Evolutionary conservation across 2,329 filamentous ascomycete species (phyloP), one percentile per base, ranked within the genome.

Genomic region (Paecilomyces fulvus): DNA sequence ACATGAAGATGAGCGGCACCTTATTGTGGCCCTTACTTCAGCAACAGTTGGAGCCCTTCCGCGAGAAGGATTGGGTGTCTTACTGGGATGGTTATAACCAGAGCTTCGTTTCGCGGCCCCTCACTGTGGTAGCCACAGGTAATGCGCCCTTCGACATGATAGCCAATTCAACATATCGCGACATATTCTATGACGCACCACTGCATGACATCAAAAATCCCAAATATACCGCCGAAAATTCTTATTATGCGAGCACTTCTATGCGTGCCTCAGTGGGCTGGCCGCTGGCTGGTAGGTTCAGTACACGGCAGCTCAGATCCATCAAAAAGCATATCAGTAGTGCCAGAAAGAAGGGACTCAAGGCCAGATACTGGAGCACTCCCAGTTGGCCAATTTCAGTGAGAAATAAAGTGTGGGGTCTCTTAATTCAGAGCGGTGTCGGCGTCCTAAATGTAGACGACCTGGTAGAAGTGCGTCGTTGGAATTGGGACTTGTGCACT

Each of bases 1-100:
- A 91, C 67, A 73, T 90, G 65, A 90, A 90, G 70, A 84, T 79
- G 1, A 67, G 77, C 25, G 80, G 79, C 1, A 65, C 37, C 20
- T 4, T 17, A 7, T 17, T 43, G 37, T 43, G 37, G 37, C 17
- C 37, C n/a, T 43, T 43, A 17, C n/a, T 43, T 8, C 37, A 43
- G 37, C 3, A 43, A 43, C 37, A 43, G 14, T 17, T 43, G 8
- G 49, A 49, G 12, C 48, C 51, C 8, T 49, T 58, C 25, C 54
- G 54, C 7, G 49, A 53, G n/a, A 43, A 28, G 11, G 56, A 55
- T n/a, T 54, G 30, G 17, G n/a, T 58, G 8, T 53, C 54, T 7
- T 28, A 56, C 30, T 53, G 37, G 9, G 52, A 58, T 25, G 54
- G 46, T 1, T 51, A 28, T 12, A 14, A 43, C 20, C 37, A 9